Evolutionary conservation across 345 rosid genomes (phyloP).

Genomic region (Excoecaria agallocha): DNA sequence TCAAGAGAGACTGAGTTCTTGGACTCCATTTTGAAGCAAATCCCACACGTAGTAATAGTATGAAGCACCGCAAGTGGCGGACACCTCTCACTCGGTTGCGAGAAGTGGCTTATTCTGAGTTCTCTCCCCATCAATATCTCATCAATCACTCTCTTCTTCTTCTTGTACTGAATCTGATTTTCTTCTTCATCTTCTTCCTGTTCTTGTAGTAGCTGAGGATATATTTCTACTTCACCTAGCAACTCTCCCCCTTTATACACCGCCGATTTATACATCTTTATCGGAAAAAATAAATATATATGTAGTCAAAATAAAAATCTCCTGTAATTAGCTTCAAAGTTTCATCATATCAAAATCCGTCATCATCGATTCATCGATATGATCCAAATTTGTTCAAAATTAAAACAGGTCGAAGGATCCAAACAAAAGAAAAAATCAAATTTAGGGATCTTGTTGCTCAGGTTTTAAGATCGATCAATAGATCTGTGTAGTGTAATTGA

Average conservation of each 20-base stretch:
- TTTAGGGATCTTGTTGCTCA: constrained; percentile 15
- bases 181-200: constrained; percentile 23
- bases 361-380: constrained; percentile 1
- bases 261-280: constrained; percentile 62
- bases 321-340: constrained; percentile 9
- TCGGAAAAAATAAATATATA: neutral
- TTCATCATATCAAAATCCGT: constrained; percentile 3
- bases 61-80: constrained; percentile 91
- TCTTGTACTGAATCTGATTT: constrained; percentile 27
- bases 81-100: constrained; percentile 86
- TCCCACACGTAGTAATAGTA: constrained; percentile 66
- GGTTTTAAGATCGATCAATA: constrained; percentile 14
- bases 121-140: constrained; percentile 44
- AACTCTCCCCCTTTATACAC: constrained; percentile 60
- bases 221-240: constrained; percentile 79
- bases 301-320: neutral
- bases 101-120: constrained; percentile 63
- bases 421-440: neutral
- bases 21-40: constrained; percentile 94
- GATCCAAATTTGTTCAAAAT: constrained; percentile 2
- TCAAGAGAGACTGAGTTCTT: constrained; percentile 40
- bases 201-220: constrained; percentile 39
- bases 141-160: constrained; percentile 48
- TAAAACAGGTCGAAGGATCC: neutral
- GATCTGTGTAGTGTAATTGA: constrained; percentile 16